Evolutionary conservation across 1,284 basidiomycete genomes (phyloP).

Genomic region (Pterulicium gracile): DNA sequence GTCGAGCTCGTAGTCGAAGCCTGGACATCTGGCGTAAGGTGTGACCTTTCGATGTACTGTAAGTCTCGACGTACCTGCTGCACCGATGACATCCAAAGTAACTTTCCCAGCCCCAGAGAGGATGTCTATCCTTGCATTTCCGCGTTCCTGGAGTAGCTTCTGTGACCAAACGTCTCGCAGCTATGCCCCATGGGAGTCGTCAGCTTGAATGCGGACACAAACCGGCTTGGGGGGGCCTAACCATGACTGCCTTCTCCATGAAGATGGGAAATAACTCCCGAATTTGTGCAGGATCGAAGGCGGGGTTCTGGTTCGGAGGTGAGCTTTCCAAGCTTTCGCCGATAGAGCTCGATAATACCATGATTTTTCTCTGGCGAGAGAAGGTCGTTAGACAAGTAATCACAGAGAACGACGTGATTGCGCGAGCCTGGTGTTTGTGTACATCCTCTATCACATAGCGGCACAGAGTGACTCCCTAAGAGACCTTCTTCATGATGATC

Average conservation of each 20-base stretch:
- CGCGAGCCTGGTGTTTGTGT: not conserved
- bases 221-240: constrained; percentile 13
- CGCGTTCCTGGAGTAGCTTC: constrained; percentile 17
- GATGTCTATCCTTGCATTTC: constrained; percentile 30
- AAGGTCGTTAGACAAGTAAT: not conserved
- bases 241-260: constrained; percentile 37
- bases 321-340: not conserved
- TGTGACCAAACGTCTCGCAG: constrained; percentile 23
- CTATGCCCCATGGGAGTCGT: constrained; percentile 24
- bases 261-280: constrained; percentile 45
- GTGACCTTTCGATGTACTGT: not conserved
- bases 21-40: constrained; percentile 16
- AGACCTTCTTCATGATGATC: no score
- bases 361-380: constrained; percentile 24
- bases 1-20: constrained; percentile 62
- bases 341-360: constrained; percentile 20
- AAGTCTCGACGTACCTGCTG: constrained; percentile 33
- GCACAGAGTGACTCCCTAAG: not conserved
- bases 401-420: not conserved
- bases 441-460: not conserved
- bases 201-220: not conserved
- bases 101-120: constrained; percentile 42
- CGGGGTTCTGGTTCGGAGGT: constrained; percentile 36
- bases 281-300: constrained; percentile 44
- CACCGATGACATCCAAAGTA: constrained; percentile 61